Conservation (phyloP, 495 filamentous ascomycete species). For the Parachaetomium inaequale region DNA sequence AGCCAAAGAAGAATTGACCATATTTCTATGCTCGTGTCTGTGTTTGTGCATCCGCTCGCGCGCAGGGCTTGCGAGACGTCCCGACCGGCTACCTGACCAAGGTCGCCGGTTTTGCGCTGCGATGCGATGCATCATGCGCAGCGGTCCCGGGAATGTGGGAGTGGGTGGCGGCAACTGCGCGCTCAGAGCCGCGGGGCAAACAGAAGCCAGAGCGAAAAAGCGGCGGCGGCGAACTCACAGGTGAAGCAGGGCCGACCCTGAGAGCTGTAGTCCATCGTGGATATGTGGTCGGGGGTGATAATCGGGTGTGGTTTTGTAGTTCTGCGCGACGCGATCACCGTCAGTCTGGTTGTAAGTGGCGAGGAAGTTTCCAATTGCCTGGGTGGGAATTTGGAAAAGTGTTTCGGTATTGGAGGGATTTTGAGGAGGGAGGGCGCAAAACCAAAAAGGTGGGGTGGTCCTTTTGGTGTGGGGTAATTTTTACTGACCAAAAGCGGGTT, state of each 20-base stretch:
- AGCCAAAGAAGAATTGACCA: conserved; percentile 1
- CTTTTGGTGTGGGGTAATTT: conserved; percentile 25
- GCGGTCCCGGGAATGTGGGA: background rate
- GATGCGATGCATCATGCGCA: conserved; percentile 7
- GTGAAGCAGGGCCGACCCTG: conserved; percentile 46
- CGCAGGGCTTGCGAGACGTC: background rate
- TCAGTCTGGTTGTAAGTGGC: conserved; percentile 24
- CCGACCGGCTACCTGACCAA: conserved; percentile 4
- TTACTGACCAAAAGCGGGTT: conserved; percentile 7
- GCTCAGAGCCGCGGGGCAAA: conserved; percentile 25
- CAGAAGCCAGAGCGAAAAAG: conserved; percentile 23
- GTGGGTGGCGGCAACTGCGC: conserved; percentile 16
- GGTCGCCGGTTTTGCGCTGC: background rate
- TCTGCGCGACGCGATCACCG: conserved; percentile 22
- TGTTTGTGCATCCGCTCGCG: background rate
- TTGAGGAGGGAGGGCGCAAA: conserved; percentile 19
- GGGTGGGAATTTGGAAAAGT: conserved; percentile 17
- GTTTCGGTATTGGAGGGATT: conserved; percentile 28
- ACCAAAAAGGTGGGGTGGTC: conserved; percentile 27
- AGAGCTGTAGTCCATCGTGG: conserved; percentile 41
- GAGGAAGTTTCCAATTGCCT: conserved; percentile 20
- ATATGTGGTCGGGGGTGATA: conserved; percentile 11
- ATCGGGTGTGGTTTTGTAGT: conserved; percentile 8
- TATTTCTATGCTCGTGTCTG: conserved; percentile 2
- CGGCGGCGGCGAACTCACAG: conserved; percentile 40